A percentile compares a stretch with the other conserved stretches of the same genome.
Conservation (phyloP, 805 yeast species). For the Brettanomyces naardenensis region DNA sequence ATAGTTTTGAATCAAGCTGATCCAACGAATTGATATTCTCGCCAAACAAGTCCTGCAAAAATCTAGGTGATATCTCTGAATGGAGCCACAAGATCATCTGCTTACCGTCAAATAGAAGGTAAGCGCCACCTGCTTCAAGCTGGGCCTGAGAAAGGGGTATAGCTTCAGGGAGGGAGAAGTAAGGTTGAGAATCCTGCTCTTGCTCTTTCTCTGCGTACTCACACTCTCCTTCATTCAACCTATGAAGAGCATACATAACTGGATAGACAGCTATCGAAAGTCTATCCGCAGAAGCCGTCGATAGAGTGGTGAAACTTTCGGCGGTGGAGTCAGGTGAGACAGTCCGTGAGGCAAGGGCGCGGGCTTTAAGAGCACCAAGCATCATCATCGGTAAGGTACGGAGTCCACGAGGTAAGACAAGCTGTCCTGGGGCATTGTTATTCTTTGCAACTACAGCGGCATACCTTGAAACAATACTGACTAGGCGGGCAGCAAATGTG, state of each 20-base stretch:
- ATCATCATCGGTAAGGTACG: conserved; percentile 61
- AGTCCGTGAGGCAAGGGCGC: conserved; percentile 46
- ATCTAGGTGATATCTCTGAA: conserved; percentile 53
- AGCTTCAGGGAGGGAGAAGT: conserved; percentile 42
- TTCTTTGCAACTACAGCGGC: conserved; percentile 37
- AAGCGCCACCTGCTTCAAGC: conserved; percentile 64
- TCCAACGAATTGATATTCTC: conserved; percentile 34
- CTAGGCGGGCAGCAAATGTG: conserved; percentile 30
- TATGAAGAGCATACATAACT: conserved; percentile 65
- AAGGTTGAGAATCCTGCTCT: neutral
- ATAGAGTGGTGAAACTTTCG: conserved; percentile 41
- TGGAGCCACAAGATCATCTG: conserved; percentile 58
- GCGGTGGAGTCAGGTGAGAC: conserved; percentile 59
- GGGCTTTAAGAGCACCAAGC: conserved; percentile 62
- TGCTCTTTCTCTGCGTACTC: conserved; percentile 31
- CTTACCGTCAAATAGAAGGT: conserved; percentile 65
- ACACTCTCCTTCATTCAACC: conserved; percentile 51
- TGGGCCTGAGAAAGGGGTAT: conserved; percentile 34
- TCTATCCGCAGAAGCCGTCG: conserved; percentile 45
- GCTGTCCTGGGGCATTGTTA: conserved; percentile 45
- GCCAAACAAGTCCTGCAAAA: conserved; percentile 73
- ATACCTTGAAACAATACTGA: conserved; percentile 53
- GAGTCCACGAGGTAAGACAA: conserved; percentile 77
- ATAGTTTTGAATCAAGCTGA: conserved; percentile 39
- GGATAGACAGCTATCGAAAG: conserved; percentile 72